These are phyloP conservation scores for Suillus tomentosus DNA, from an alignment of 768 basidiomycete species.

Conservation along the genomic window DNA sequence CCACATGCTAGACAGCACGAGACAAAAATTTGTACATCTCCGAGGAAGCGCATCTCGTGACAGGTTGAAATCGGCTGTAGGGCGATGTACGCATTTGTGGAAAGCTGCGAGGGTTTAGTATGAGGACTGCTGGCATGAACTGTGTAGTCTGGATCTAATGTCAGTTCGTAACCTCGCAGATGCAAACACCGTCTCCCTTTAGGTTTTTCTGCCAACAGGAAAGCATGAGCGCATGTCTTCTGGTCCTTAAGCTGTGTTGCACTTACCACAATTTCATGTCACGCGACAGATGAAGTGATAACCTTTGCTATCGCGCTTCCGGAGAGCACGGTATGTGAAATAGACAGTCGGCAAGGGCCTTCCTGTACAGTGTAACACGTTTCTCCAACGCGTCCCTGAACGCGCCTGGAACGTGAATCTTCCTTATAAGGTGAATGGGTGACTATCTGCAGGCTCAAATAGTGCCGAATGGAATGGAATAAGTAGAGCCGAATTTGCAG, in stretches of 20 bases:
- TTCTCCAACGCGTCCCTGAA: background rate
- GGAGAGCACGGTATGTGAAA: background rate
- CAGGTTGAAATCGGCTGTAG: background rate
- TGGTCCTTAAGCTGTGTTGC: background rate
- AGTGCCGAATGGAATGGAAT: background rate
- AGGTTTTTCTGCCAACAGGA: background rate
- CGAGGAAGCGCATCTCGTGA: background rate
- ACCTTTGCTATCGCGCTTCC: background rate
- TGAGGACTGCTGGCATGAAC: background rate
- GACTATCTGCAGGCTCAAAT: background rate
- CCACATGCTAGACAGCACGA: background rate
- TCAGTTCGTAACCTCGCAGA: background rate
- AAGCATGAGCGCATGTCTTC: background rate
- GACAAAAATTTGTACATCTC: background rate
- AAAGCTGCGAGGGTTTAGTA: background rate
- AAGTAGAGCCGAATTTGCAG: background rate
- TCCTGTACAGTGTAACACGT: too few species aligned
- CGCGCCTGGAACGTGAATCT: background rate
- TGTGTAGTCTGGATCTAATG: background rate
- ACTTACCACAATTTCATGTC: background rate
- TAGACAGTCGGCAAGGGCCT: too few species aligned
- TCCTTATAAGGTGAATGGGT: background rate
- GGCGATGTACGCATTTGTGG: background rate
- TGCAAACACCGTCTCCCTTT: background rate
- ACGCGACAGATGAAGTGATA: background rate